Evolutionary conservation across 257 asterid genomes (phyloP).

Genomic region (Prunella vulgaris): DNA sequence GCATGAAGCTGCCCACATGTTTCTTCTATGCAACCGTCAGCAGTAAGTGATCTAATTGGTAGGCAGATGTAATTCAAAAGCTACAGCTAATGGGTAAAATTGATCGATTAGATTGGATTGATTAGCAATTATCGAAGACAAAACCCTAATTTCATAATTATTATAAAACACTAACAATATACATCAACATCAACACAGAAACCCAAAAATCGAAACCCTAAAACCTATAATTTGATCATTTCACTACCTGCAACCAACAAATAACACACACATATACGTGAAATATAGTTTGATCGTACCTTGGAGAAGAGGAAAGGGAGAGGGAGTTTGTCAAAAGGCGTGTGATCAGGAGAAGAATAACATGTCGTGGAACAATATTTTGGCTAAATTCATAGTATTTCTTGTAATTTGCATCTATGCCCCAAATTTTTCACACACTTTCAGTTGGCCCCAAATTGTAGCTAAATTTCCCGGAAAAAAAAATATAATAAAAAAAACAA

Average conservation of each 20-base stretch:
- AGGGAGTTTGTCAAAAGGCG: constrained; percentile 8
- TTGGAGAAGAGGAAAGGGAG: constrained; percentile 10
- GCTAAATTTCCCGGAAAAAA: too few species aligned
- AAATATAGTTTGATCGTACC: constrained; percentile 19
- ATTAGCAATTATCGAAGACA: not conserved
- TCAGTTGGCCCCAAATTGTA: not conserved
- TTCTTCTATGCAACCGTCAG: constrained; percentile 24
- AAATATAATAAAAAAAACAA: too few species aligned
- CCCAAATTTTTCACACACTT: constrained; percentile 1
- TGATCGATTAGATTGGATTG: not conserved
- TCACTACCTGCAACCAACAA: not conserved
- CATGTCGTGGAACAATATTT: not conserved
- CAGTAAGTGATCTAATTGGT: constrained; percentile 26
- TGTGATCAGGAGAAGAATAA: constrained; percentile 17
- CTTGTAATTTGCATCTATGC: not conserved
- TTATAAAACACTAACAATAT: not conserved
- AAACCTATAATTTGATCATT: not conserved
- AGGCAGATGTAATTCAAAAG: constrained; percentile 1
- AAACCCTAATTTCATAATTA: not conserved
- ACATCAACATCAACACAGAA: not conserved
- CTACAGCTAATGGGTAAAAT: not conserved
- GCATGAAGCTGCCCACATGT: constrained; percentile 92
- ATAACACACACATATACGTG: not conserved
- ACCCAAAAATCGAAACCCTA: not conserved
- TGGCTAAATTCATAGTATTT: not conserved